Conservation (phyloP, 768 basidiomycete species). For the Mycena floridula region DNA sequence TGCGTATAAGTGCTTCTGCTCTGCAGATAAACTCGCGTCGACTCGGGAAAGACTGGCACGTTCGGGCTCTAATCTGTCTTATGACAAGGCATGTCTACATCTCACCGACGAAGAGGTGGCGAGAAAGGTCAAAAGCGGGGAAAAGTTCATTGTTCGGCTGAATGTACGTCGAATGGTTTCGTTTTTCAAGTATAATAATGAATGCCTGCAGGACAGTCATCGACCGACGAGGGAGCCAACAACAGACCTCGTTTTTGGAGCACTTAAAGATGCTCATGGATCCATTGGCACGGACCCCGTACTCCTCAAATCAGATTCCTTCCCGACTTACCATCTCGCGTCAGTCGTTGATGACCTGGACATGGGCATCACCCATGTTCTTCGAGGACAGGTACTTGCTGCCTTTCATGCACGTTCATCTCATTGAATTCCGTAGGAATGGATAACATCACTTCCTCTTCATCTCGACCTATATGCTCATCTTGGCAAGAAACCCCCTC, state of each 20-base stretch:
- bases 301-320: slow-evolving; percentile 85
- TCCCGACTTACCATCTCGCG: slow-evolving; percentile 95
- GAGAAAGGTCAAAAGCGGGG: slow-evolving; percentile 64
- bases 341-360: slow-evolving; percentile 93
- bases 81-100: slow-evolving; percentile 85
- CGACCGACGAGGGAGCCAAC: slow-evolving; percentile 45
- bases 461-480: slow-evolving; percentile 87
- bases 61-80: slow-evolving; percentile 69
- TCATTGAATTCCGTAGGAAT: slow-evolving; percentile 71
- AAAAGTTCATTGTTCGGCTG: slow-evolving; percentile 79
- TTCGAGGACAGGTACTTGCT: slow-evolving; percentile 81
- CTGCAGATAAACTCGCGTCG: slow-evolving; percentile 57
- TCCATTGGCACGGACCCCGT: slow-evolving; percentile 87
- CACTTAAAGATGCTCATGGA: slow-evolving; percentile 64
- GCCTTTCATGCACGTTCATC: not conserved
- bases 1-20: slow-evolving; percentile 95
- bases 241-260: slow-evolving; percentile 72
- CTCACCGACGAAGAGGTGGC: slow-evolving; percentile 83
- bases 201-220: slow-evolving; percentile 43
- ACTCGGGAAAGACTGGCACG: slow-evolving; percentile 68
- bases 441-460: slow-evolving; percentile 88
- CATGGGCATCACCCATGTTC: slow-evolving; percentile 94
- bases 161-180: slow-evolving; percentile 50
- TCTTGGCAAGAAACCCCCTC: slow-evolving; percentile 62
- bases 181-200: slow-evolving; percentile 1